Conservation (phyloP, 1,139 yeast species). For the Candida sojae region DNA sequence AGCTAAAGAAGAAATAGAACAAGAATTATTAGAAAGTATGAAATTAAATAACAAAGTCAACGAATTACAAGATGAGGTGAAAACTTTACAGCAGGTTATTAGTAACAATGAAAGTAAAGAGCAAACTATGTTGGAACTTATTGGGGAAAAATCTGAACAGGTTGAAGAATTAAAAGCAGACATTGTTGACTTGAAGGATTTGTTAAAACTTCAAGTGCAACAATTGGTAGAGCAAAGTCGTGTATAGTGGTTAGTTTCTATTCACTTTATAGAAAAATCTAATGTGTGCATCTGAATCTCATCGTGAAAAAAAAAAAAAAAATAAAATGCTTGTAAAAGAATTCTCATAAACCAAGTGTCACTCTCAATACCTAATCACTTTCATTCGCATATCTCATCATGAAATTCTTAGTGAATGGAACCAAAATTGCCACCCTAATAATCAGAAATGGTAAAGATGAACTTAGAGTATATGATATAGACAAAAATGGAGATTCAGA, state of each 20-base stretch:
- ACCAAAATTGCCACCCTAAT: constrained; percentile 31
- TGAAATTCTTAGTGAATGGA: constrained; percentile 13
- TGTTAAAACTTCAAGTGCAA: constrained; percentile 81
- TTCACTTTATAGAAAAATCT: not conserved
- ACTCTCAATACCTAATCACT: not conserved
- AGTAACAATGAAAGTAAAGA: constrained; percentile 43
- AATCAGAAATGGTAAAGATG: constrained; percentile 34
- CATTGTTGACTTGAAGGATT: constrained; percentile 81
- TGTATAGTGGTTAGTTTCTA: not conserved
- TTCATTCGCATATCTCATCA: not conserved
- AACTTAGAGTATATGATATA: constrained; percentile 32
- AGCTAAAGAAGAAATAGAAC: constrained; percentile 69
- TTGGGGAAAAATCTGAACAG: constrained; percentile 87
- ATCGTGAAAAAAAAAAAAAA: constrained; percentile 6
- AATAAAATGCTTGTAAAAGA: too few species aligned
- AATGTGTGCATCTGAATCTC: constrained; percentile 1
- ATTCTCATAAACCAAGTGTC: too few species aligned
- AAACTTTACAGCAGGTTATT: constrained; percentile 36
- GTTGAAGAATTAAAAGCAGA: constrained; percentile 88
- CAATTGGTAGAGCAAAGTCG: constrained; percentile 61
- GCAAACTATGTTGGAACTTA: constrained; percentile 67
- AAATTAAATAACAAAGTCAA: constrained; percentile 53
- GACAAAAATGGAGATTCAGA: constrained; percentile 9
- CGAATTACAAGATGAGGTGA: constrained; percentile 35
- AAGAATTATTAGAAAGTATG: constrained; percentile 52